Percentiles rank a stretch among this genome's conserved stretches.
Conservation (phyloP, 257 asterid species). For the Perilla frutescens region DNA sequence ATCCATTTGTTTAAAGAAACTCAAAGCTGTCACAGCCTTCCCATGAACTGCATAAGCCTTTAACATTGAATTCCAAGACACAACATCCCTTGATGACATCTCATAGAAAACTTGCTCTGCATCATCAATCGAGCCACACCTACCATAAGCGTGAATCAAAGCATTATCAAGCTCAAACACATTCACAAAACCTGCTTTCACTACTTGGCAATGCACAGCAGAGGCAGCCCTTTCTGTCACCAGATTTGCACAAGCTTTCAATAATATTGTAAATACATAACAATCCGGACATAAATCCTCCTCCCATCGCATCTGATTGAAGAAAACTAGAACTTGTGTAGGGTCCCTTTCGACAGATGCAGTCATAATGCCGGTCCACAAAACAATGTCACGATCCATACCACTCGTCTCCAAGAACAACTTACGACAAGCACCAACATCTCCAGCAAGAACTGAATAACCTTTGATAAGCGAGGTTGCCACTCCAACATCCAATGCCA, state of each 20-base stretch:
- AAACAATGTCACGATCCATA: slow-evolving; percentile 56
- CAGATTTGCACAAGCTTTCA: slow-evolving; percentile 82
- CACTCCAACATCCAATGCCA: slow-evolving; percentile 61
- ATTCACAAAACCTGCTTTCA: slow-evolving; percentile 52
- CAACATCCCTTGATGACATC: slow-evolving; percentile 59
- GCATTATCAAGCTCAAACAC: slow-evolving; percentile 61
- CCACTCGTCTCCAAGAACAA: slow-evolving; percentile 59
- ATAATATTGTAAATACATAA: slow-evolving; percentile 57
- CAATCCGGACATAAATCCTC: slow-evolving; percentile 58
- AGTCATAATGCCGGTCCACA: slow-evolving; percentile 82
- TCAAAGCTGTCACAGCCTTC: slow-evolving; percentile 58
- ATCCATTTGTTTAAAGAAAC: slow-evolving; percentile 59
- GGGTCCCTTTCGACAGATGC: slow-evolving; percentile 65
- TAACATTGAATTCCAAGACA: slow-evolving; percentile 82
- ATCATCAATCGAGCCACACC: slow-evolving; percentile 67
- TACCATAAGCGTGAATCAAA: slow-evolving; percentile 76
- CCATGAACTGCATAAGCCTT: slow-evolving; percentile 91
- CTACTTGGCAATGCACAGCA: slow-evolving; percentile 65
- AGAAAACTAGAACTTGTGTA: slow-evolving; percentile 53
- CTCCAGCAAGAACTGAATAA: slow-evolving; percentile 63
- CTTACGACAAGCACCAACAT: slow-evolving; percentile 50
- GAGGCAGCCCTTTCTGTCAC: slow-evolving; percentile 62
- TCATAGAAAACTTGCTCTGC: slow-evolving; percentile 63
- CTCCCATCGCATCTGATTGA: slow-evolving; percentile 60
- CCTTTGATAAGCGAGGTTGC: slow-evolving; percentile 70